Evolutionary conservation across 805 yeast species (phyloP), one percentile per base, ranked within the genome.

Genomic region (Pichia scutulata): DNA sequence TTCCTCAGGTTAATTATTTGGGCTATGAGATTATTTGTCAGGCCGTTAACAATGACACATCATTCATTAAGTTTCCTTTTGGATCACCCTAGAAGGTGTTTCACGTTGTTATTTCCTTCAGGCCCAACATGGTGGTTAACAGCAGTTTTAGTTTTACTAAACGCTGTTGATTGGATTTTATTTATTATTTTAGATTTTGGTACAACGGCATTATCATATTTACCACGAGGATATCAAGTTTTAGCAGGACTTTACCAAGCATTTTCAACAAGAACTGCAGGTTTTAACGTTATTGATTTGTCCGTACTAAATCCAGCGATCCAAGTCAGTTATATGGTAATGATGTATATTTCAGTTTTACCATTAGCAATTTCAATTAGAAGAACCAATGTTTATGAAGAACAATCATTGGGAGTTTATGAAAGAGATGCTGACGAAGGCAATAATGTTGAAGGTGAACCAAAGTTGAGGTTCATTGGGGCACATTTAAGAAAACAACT

Each of bases 331-430:
- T 93, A 93, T 65, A 77, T 89, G 82, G 77, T 93, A 53, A 92
- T 93, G 98, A 93, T 93, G 99, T 93, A 93, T 69, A 89, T 93
- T 25, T 92, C 98, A 16, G 97, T 92, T 42, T 74, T 90, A 63
- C 99, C 99, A 1, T 72, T 93, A 58, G 99, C 99, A 30, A 93
- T 93, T 56, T 88, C 97, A 39, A 89, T 93, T 55, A 81, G 99
- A 70, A 79, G 97, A 65, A 93, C 99, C 19, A 93, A 93, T 65
- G 99, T 93, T 49, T 93, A 93, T 69, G 99, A 93, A 65, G 99
- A 93, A 61, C 98, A 89, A 63, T 86, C 97, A 0, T 70, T 93
- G 50, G 99, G 99, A n/a, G 77, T 89, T n/a, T 90, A 87, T 62
- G 43, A 57, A 14, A 61, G 63, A 24, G 53, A 51, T 9, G 59